Evolutionary conservation across 2,329 filamentous ascomycete species (phyloP), one percentile per base, ranked within the genome.

Genomic region (Emmonsiellopsis sp.): DNA sequence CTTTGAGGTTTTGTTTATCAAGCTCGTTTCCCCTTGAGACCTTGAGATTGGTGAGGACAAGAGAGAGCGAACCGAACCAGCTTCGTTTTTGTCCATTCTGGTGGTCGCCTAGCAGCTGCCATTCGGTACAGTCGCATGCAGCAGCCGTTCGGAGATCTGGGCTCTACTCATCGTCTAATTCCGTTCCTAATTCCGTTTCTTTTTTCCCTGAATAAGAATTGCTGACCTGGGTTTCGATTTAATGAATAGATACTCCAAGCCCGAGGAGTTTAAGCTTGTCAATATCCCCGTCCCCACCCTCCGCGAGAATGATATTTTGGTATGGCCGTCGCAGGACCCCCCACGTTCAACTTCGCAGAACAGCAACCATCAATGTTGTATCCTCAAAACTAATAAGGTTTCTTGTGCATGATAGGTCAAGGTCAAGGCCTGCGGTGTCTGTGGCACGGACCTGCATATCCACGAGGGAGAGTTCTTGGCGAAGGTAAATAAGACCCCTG

Each of bases 391-490:
- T 37, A 17, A n/a, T 34, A n/a, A 31, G n/a, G 14, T 50, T 39
- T 34, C 37, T 51, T 31, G 21, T 39, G 5, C 56, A 60, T 42
- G 58, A 52, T 62, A 77, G 72, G 70, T 85, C 69, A 83, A 85
- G 70, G 82, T 86, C 63, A 84, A 85, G 70, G 83, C 80, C 53
- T 83, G 80, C 60, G 81, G 81, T 72, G 80, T 84, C 57, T 84
- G 81, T 60, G 78, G 78, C 59, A 80, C 77, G 58, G 77, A 78
- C 68, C 63, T 71, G 65, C 70, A 67, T 51, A 68, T 72, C 54
- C 83, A 86, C 63, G 80, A 86, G 66, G 84, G 84, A 62, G 83
- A 86, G 70, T 87, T 87, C 60, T 71, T 78, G 61, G 74, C 75
- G 62, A 76, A 77, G 69, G 74, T 76, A 67, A 36, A 49, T 40